Base-by-base conservation (phyloP, 140 eudicot genomes). In the Bidens hawaiensis region DNA sequence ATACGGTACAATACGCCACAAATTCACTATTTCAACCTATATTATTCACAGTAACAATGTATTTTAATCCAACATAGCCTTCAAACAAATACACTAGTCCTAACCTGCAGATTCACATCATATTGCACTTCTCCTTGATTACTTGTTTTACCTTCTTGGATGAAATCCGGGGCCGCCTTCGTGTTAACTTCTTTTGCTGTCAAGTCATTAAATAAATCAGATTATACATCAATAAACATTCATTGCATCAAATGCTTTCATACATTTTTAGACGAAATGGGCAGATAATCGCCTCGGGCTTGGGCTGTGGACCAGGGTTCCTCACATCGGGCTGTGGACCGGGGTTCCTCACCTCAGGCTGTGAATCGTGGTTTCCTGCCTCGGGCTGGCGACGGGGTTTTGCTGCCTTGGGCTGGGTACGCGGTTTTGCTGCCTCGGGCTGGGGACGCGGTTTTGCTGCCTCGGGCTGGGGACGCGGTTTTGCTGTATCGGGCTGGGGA, bases 201-300 rank as follows among this genome's bases (percentile, higher is more conserved):
- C 72, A 57, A 49, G 45, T 56, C 43, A 31, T 15, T 4, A 10
- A 58, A 6, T 13, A 4, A 3, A 46, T 56, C 45, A 56, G 3
- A 19, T 28, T 56, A 27, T n/a, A 57, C 19, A 15, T 52, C 34
- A 51, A 51, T 51, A 18, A 51, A 51, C 11, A 51, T 31, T 31
- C 8, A 31, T 31, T 5, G 8, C 38, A 13, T 12, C 59, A 25
- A 1, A 45, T 24, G 9, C 4, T 31, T 31, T 31, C 9, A 34
- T 34, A 34, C 9, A 34, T 54, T 22, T 21, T 57, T 56, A 50
- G 23, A 64, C 31, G 45, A 45, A 10, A 38, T 10, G 16, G 24
- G 55, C 62, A 5, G 30, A 19, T 7, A 33, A 33, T 46, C 19
- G 7, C 99, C 84, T 77, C 89, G 49, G 99, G 96, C n/a, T n/a